Base-by-base conservation (phyloP, 352 stramenopile species). In the Globisporangium carolinianum region DNA sequence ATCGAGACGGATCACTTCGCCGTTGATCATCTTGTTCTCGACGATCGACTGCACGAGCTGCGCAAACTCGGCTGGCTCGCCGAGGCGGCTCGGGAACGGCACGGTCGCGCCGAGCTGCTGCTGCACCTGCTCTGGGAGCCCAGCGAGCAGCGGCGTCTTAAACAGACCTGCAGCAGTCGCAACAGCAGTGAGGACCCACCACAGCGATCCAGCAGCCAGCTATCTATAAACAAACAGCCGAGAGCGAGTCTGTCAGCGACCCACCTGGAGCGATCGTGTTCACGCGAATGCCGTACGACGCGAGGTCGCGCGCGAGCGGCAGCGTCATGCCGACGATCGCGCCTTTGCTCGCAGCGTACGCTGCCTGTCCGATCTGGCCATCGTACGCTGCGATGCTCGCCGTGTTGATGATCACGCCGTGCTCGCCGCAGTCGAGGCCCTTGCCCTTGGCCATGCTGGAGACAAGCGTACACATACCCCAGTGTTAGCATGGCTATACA, bases 351-450 rank as follows among this genome's bases (percentile, higher is more conserved):
- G 97, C 89, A 48, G 96, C 85, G 71, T 99, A 99, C 8, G 97
- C 97, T 24, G 86, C 92, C 79, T 99, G 97, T 3, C 96, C 97
- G 51, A 97, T 90, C 76, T 98, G 94, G 42, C 97, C 97, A 18
- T 99, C 97, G 68, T 97, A 99, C 1, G 96, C 97, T 50, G 97
- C 97, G 53, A 99, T 97, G 66, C 87, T 98, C 11, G 97, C 96
- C 10, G 97, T 99, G 76, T 99, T 99, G 63, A 99, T 97, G 60
- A 99, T 98, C 51, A 98, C 87, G 15, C 97, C 97, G 35, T 95
- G 81, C 55, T 98, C 79, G 8, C 91, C 93, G 59, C 94, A 83
- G 61, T 73, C 56, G 52, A 85, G 69, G 6, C 75, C 68, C 53
- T 67, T 58, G 12, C 65, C 83, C 60, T 95, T 94, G 45, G 86